Evolutionary conservation across 2,329 filamentous ascomycete species (phyloP).

Genomic region (Arachnopeziza araneosa): DNA sequence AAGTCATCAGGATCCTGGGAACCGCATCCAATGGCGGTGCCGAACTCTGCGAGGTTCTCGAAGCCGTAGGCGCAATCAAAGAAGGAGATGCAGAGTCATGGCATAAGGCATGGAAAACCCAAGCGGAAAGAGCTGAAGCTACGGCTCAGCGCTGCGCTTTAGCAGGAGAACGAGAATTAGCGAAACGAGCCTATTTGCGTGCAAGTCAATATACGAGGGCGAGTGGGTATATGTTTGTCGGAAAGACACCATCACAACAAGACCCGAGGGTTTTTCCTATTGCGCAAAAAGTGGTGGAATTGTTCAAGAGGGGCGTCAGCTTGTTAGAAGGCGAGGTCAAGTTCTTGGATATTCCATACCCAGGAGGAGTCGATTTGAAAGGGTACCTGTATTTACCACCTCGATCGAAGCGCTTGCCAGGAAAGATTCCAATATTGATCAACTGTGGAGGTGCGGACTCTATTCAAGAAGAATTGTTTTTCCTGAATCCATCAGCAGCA

Average conservation of each 20-base stretch:
- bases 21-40: slow-evolving; percentile 31
- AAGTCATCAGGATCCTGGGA: slow-evolving; percentile 35
- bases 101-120: slow-evolving; percentile 31
- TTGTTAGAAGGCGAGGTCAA: slow-evolving; percentile 28
- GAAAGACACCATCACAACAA: too few relatives aligned
- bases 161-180: too few relatives aligned
- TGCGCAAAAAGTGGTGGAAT: slow-evolving; percentile 20
- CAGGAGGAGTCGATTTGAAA: slow-evolving; percentile 30
- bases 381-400: slow-evolving; percentile 30
- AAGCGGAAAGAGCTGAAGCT: slow-evolving; percentile 28
- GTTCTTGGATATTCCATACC: slow-evolving; percentile 36
- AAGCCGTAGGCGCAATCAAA: slow-evolving; percentile 33
- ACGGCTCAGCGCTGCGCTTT: too few relatives aligned
- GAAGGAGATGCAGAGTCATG: slow-evolving; percentile 35
- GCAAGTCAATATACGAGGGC: too few relatives aligned
- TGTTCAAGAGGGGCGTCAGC: slow-evolving; percentile 28
- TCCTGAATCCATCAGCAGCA: slow-evolving; percentile 17
- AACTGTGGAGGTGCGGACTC: slow-evolving; percentile 28
- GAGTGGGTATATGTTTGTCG: too few relatives aligned
- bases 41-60: slow-evolving; percentile 37
- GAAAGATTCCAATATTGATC: slow-evolving; percentile 16
- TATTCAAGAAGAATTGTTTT: slow-evolving; percentile 32
- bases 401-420: slow-evolving; percentile 4
- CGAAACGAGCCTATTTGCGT: too few relatives aligned
- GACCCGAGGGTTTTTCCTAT: slow-evolving; percentile 29